Conservation (phyloP, 305 asterid species). For the Rubia tinctorum region DNA sequence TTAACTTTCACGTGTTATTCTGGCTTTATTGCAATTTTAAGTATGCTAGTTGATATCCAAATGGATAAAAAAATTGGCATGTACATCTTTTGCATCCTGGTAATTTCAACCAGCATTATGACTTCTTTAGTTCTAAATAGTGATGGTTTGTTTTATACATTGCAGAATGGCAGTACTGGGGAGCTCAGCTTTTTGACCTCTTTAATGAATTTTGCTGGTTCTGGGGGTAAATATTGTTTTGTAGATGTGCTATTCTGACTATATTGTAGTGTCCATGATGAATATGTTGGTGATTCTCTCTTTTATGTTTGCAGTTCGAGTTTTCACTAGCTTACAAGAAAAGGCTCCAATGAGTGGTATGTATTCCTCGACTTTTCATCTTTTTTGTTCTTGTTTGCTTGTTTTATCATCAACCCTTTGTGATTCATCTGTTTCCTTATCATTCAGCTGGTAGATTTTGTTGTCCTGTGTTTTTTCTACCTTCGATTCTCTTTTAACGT, state of each 20-base stretch:
- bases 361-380: not conserved
- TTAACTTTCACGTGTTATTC: not conserved
- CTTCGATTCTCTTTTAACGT: not conserved
- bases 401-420: not conserved
- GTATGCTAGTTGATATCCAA: not conserved
- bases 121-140: not conserved
- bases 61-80: not conserved
- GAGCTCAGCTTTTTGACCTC: constrained; percentile 94
- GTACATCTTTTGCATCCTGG: not conserved
- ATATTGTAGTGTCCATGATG: constrained; percentile 2
- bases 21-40: not conserved
- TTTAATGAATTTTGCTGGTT: constrained; percentile 86
- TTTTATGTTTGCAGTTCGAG: constrained; percentile 64
- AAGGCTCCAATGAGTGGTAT: constrained; percentile 93
- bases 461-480: not conserved
- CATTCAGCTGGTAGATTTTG: not conserved
- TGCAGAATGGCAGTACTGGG: constrained; percentile 91
- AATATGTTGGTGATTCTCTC: constrained; percentile 8
- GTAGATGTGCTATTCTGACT: constrained; percentile 1
- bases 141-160: constrained; percentile 14
- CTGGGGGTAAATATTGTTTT: constrained; percentile 63
- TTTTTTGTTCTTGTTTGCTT: not conserved
- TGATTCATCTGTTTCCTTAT: not conserved
- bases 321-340: constrained; percentile 87
- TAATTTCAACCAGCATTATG: not conserved